Base-by-base conservation (phyloP, 2,329 filamentous ascomycete species). In the Xylaria multiplex region DNA sequence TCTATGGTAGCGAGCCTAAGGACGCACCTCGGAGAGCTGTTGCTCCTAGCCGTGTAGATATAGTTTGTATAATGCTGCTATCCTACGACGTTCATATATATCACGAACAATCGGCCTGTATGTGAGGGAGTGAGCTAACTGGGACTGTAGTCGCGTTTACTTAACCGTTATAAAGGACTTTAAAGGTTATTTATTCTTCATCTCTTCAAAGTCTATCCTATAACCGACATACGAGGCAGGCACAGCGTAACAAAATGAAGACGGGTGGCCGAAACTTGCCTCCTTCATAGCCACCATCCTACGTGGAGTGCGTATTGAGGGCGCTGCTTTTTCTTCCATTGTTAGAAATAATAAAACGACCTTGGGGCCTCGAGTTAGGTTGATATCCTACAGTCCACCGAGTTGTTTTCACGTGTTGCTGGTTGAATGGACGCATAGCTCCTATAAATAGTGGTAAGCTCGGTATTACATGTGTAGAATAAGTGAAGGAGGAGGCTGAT, bases 231-330 rank as follows among this genome's bases (percentile, higher is more conserved):
- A 16, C 16, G 27, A 19, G 24, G 7, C 45, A 19, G 24, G 7
- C 45, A 49, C 13, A 1, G 14, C 46, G 27, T 40, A 35, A 6
- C 13, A 48, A 46, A 43, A 30, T 32, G 16, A 62, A 24, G 55
- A 46, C 46, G n/a, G 32, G 54, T 63, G 64, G 59, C 59, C 59
- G 54, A 63, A 56, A 62, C 54, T 45, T 52, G 52, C 45, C 8
- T 32, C 32, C 45, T 56, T 24, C 32, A 42, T 13, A 49, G 45
- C 52, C 42, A 35, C 49, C n/a, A 27, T 24, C 37, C 24, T 11
- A 42, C 48, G 16, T 27, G 9, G n/a, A 22, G 2, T 45, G 42
- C 30, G n/a, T 48, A 49, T 42, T 30, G 45, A 7, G 5, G n/a
- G 19, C 13, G 32, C 60, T 43, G 27, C 14, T 22, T 22, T 13